These are phyloP conservation scores for Melampsora abietis-canadensis DNA, from an alignment of 1,284 basidiomycete genomes.

Conservation along the genomic window DNA sequence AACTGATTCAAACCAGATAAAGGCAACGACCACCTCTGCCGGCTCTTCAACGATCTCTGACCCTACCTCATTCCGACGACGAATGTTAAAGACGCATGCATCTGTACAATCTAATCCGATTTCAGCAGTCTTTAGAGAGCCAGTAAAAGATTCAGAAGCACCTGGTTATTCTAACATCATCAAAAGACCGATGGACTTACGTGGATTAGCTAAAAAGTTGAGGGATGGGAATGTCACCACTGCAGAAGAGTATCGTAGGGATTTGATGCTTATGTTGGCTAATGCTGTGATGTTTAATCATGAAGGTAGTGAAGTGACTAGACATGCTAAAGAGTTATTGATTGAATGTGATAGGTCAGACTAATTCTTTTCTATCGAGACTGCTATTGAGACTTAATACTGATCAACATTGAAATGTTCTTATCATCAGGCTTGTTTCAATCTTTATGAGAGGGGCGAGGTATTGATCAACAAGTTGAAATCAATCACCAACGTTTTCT, in stretches of 20 bases:
- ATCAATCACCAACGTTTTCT: too few relatives aligned
- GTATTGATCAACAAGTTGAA: background rate
- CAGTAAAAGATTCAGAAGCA: conserved; percentile 79
- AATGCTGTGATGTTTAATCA: conserved; percentile 95
- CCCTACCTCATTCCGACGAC: conserved; percentile 35
- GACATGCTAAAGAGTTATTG: conserved; percentile 81
- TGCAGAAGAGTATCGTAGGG: conserved; percentile 79
- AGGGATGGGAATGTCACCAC: conserved; percentile 75
- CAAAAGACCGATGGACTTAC: conserved; percentile 85
- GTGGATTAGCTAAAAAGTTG: conserved; percentile 76
- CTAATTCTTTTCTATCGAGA: background rate
- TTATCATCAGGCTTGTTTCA: conserved; percentile 29
- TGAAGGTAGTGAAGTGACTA: conserved; percentile 59
- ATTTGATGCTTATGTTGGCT: conserved; percentile 86
- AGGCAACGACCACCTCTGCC: background rate
- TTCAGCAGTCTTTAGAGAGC: conserved; percentile 71
- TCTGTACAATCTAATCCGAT: conserved; percentile 42
- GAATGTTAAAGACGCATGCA: conserved; percentile 41
- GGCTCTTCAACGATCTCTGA: conserved; percentile 25
- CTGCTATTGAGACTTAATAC: background rate
- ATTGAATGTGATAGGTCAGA: conserved; percentile 58
- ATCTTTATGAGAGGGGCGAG: conserved; percentile 41
- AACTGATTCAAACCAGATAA: background rate
- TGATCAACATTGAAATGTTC: background rate
- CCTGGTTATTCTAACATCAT: conserved; percentile 86